These are phyloP conservation scores for Eremochloa ophiuroides DNA, from an alignment of 176 grass and related monocot species.

Conservation along the genomic window DNA sequence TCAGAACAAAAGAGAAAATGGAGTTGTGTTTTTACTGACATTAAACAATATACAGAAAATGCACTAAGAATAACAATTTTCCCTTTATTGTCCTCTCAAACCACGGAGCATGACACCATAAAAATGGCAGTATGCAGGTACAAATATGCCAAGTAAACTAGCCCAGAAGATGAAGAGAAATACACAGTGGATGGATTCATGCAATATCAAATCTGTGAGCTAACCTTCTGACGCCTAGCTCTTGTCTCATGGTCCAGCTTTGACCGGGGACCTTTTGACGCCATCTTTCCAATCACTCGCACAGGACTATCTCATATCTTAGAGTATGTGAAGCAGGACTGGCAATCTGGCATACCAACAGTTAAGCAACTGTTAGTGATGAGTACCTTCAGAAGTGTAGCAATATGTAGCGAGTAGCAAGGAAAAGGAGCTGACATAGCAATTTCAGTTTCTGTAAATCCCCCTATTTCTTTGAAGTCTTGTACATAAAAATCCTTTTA, in stretches of 20 bases:
- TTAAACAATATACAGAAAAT: conserved; percentile 16
- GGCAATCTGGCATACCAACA: conserved; percentile 17
- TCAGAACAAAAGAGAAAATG: neutral
- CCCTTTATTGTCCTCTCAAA: neutral
- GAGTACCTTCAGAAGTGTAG: neutral
- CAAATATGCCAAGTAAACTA: conserved; percentile 2
- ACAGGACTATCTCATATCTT: conserved; percentile 28
- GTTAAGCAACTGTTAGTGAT: neutral
- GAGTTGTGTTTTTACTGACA: neutral
- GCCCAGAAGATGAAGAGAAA: conserved; percentile 15
- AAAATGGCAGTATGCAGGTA: conserved; percentile 11
- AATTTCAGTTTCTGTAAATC: neutral
- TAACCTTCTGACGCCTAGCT: conserved; percentile 92
- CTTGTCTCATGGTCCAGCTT: conserved; percentile 93
- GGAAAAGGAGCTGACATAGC: neutral
- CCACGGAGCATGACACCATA: neutral
- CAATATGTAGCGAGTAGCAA: neutral
- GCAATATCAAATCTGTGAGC: conserved; percentile 31
- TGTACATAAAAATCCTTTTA: neutral
- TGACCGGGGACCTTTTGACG: conserved; percentile 92
- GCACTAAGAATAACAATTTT: neutral
- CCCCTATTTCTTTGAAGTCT: neutral
- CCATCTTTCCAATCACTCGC: conserved; percentile 60
- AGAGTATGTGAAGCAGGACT: conserved; percentile 7
- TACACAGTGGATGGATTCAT: neutral